Evolutionary conservation across 805 yeast species (phyloP), one percentile per base, ranked within the genome.

Genomic region (Isabelozyma rhagii): DNA sequence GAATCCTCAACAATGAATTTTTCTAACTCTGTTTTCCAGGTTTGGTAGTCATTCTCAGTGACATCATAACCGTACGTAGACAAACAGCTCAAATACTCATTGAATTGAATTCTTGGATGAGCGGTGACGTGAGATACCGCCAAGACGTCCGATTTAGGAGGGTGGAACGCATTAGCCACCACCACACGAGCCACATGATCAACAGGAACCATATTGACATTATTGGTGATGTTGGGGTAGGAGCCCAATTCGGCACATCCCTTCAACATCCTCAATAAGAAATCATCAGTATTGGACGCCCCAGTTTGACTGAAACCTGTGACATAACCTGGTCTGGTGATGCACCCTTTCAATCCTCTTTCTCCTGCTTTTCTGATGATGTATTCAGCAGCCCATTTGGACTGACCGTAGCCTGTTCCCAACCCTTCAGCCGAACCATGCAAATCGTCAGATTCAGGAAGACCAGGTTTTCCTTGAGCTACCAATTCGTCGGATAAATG

Each of bases 381-480:
- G 59, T 88, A 82, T 71, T 94, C 99, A 27, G 97, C 96, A 38
- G 91, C 90, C 99, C 99, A 94, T 68, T 94, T 94, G 57, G 94
- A 82, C 73, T 96, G 99, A 43, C 99, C 99, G 64, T 94, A 94
- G 14, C 99, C 99, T 51, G 85, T 87, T 27, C 91, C 87, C 51
- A 94, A 77, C 1, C 97, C 97, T 4, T 69, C 64, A 15, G 89
- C 77, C 1, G 98, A 88, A 1, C 97, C 97, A 59, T 75, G 67
- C 57, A 94, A 77, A 57, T 85, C 87, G 67, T 94, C 99, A 5
- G 84, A 69, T 67, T 94, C 99, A 13, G 82, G 79, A 52, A 94
- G 68, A 55, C 97, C 97, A 4, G 71, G 64, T 48, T 78, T 74
- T 4, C 96, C 96, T 51, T 80, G 74, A 11, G 82, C 76, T 6